These are phyloP conservation scores for Cladosporium sp. DNA, from an alignment of 2,329 filamentous ascomycete species.

Conservation along the genomic window DNA sequence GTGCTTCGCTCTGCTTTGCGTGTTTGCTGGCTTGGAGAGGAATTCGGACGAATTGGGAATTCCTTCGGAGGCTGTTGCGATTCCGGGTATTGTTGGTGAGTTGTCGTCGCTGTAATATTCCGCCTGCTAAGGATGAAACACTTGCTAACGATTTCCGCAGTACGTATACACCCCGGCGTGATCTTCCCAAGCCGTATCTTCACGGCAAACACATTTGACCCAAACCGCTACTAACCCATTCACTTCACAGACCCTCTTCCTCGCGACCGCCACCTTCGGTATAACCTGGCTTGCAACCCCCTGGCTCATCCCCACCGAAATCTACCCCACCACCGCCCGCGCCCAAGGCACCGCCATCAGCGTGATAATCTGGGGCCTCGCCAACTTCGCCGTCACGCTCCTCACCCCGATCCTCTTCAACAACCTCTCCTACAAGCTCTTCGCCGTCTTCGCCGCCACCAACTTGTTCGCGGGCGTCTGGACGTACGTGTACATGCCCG, in stretches of 20 bases:
- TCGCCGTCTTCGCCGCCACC: slow-evolving; percentile 56
- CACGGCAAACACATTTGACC: no score
- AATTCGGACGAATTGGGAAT: slow-evolving; percentile 42
- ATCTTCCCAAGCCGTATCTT: not conserved
- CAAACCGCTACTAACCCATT: not conserved
- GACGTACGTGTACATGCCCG: slow-evolving; percentile 55
- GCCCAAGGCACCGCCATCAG: slow-evolving; percentile 57
- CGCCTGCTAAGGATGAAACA: not conserved
- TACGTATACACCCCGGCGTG: not conserved
- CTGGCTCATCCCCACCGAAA: slow-evolving; percentile 62
- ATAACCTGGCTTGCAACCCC: slow-evolving; percentile 61
- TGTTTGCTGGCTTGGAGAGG: slow-evolving; percentile 53
- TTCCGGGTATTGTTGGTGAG: slow-evolving; percentile 50
- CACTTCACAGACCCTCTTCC: slow-evolving; percentile 45
- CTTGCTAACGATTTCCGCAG: not conserved
- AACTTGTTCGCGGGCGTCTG: slow-evolving; percentile 57
- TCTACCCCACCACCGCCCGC: slow-evolving; percentile 56
- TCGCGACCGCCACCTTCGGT: slow-evolving; percentile 61
- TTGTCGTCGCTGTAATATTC: not conserved
- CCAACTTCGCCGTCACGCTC: slow-evolving; percentile 60
- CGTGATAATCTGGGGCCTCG: slow-evolving; percentile 58
- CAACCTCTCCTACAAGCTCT: slow-evolving; percentile 59
- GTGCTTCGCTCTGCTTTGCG: slow-evolving; percentile 53
- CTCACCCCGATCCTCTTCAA: slow-evolving; percentile 61
- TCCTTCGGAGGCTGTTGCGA: slow-evolving; percentile 45